Conservation (phyloP, 345 rosid genomes). For the Chamaenerion angustifolium region DNA sequence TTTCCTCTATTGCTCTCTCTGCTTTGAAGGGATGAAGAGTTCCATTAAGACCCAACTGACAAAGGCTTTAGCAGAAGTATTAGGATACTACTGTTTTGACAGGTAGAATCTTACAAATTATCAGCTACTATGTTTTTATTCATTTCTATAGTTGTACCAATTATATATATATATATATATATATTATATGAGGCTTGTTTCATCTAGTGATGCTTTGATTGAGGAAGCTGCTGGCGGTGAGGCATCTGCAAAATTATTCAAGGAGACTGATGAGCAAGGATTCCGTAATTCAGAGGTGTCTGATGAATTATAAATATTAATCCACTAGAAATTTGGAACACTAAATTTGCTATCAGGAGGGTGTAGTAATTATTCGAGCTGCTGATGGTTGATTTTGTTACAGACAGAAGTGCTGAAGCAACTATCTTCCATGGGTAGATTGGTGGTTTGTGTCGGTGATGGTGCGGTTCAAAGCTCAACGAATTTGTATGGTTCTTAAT, state of each 20-base stretch:
- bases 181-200: constrained; percentile 8
- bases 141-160: neutral
- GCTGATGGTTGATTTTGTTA: constrained; percentile 10
- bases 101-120: constrained; percentile 35
- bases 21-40: constrained; percentile 47
- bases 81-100: constrained; percentile 71
- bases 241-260: constrained; percentile 34
- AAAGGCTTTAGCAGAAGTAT: constrained; percentile 45
- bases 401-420: constrained; percentile 82
- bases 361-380: neutral
- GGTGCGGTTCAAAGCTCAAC: constrained; percentile 68
- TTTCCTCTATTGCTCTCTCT: neutral
- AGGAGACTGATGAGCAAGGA: constrained; percentile 57
- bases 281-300: constrained; percentile 68
- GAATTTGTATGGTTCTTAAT: constrained; percentile 45
- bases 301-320: too few relatives aligned
- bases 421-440: constrained; percentile 67
- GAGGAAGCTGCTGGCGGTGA: constrained; percentile 78
- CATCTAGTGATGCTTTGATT: constrained; percentile 61
- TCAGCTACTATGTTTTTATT: too few relatives aligned
- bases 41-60: constrained; percentile 46
- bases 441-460: constrained; percentile 79
- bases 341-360: neutral
- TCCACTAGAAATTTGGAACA: too few relatives aligned
- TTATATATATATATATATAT: too few relatives aligned